Conservation (phyloP, 805 yeast genomes). For the Pichia kluyveri region DNA sequence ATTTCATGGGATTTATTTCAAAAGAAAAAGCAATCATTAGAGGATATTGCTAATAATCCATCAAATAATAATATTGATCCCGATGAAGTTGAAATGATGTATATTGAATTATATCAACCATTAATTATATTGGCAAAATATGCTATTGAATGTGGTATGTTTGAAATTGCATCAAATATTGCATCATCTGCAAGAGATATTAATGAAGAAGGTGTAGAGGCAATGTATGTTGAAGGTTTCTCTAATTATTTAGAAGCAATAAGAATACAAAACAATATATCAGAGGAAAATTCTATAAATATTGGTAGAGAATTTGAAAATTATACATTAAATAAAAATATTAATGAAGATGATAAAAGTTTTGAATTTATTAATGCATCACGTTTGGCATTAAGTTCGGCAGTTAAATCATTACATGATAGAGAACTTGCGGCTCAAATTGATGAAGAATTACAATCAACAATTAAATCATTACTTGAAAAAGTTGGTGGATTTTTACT, state of each 20-base stretch:
- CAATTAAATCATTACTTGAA: slow-evolving; percentile 39
- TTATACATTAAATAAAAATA: slow-evolving; percentile 18
- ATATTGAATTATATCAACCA: slow-evolving; percentile 64
- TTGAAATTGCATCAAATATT: slow-evolving; percentile 61
- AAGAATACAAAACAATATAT: slow-evolving; percentile 19
- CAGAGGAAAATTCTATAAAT: slow-evolving; percentile 11
- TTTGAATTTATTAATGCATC: slow-evolving; percentile 25
- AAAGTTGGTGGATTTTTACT: slow-evolving; percentile 50
- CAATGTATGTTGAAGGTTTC: slow-evolving; percentile 76
- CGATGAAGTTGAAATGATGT: slow-evolving; percentile 40
- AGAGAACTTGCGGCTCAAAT: slow-evolving; percentile 30
- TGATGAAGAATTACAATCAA: slow-evolving; percentile 51
- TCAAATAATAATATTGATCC: slow-evolving; percentile 27
- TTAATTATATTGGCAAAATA: slow-evolving; percentile 63
- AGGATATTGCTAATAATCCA: slow-evolving; percentile 20
- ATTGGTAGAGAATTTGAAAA: slow-evolving; percentile 35
- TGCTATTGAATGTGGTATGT: slow-evolving; percentile 67
- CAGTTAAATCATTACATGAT: slow-evolving; percentile 27
- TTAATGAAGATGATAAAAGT: slow-evolving; percentile 23
- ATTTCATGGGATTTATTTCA: slow-evolving; percentile 69
- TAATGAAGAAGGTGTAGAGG: slow-evolving; percentile 78
- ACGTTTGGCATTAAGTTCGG: slow-evolving; percentile 31
- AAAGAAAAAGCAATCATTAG: slow-evolving; percentile 39
- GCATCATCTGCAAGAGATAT: slow-evolving; percentile 60
- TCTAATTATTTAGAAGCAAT: slow-evolving; percentile 48